Evolutionary conservation across 345 rosid species (phyloP).

Genomic region (Zanthoxylum bungeanum): DNA sequence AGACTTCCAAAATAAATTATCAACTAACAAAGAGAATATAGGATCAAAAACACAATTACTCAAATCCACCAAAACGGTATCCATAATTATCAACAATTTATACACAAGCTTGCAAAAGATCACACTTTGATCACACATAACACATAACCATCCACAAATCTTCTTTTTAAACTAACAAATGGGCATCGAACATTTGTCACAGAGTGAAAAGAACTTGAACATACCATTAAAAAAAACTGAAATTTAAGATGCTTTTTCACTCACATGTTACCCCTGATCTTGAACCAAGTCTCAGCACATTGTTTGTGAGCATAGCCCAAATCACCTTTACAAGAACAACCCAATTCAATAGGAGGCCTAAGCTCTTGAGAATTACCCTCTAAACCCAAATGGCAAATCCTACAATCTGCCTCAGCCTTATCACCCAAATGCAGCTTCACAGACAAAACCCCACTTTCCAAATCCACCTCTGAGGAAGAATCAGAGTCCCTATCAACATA

Average conservation of each 20-base stretch:
- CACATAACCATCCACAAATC: background rate
- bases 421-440: constrained; percentile 38
- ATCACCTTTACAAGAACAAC: constrained; percentile 59
- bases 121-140: background rate
- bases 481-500: constrained; percentile 36
- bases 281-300: constrained; percentile 72
- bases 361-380: constrained; percentile 32
- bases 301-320: constrained; percentile 50
- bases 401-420: constrained; percentile 45
- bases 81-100: background rate
- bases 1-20: background rate
- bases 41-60: background rate
- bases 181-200: background rate
- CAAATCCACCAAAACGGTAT: background rate
- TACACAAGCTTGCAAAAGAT: constrained; percentile 8
- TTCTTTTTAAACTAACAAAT: background rate
- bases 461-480: constrained; percentile 43
- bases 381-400: constrained; percentile 67
- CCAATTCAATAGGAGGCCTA: constrained; percentile 45
- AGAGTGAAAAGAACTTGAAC: background rate
- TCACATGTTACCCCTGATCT: constrained; percentile 56
- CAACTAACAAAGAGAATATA: background rate
- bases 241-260: constrained; percentile 16
- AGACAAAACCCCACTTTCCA: constrained; percentile 44
- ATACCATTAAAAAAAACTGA: background rate